Base-by-base conservation (phyloP, 176 grass and related monocot genomes). In the Thinopyrum elongatum region DNA sequence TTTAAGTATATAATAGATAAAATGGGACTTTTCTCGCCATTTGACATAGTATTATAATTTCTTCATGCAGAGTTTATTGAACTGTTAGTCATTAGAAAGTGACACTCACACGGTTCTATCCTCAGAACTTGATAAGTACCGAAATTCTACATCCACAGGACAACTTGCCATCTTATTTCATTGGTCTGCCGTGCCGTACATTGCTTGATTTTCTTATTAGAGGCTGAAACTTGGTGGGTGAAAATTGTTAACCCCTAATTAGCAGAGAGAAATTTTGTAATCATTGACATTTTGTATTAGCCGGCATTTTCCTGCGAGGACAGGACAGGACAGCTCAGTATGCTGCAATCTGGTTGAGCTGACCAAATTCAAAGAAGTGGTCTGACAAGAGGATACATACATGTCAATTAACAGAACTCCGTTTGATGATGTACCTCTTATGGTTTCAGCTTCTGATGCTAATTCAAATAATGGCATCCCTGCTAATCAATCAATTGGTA, bases 271-370 rank as follows among this genome's bases (percentile, higher is more conserved):
- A 41, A 10, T 13, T 44, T 11, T 15, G 12, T 17, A 42, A 75
- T 63, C 27, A 51, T 76, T 65, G 42, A 47, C 58, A 65, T 76
- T 65, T 64, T 76, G 19, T 33, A 65, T 65, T 84, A 51, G 62
- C 30, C 4, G 1, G 30, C 34, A 25, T 61, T 65, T 39, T 31
- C 36, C 62, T 76, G 0, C 19, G 8, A 65, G 7, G 36, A 30
- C 58, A 79, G 12, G 36, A 41, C 0, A 47, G 46, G 57, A 22
- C 0, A 75, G 41, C 58, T 76, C 49, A 65, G 28, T 64, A 63
- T 65, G 58, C 38, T 84, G 44, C 10, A 75, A 47, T 11, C 33
- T 75, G 1, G 21, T 76, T n/a, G n/a, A n/a, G n/a, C n/a, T 38
- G 36, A 47, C 44, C 36, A 12, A 44, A 44, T 44, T 44, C 41